These are phyloP conservation scores for Biscogniauxia mediterranea DNA, from an alignment of 2,329 filamentous ascomycete species.

Conservation along the genomic window DNA sequence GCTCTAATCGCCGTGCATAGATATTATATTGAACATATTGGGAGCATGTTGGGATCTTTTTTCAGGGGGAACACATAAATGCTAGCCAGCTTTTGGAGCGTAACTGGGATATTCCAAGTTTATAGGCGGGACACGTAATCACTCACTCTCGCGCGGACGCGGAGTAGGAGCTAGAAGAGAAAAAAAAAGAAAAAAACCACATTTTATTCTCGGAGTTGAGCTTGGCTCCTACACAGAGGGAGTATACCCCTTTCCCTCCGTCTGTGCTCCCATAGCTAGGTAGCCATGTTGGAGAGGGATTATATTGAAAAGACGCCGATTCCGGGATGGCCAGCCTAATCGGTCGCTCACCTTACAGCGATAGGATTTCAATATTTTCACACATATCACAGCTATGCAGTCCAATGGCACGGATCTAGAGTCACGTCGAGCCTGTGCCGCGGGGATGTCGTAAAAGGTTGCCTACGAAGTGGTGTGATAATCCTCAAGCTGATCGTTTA, in stretches of 20 bases:
- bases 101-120: neutral
- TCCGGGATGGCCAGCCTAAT: neutral
- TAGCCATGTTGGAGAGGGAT: neutral
- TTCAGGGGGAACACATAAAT: neutral
- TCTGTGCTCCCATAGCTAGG: neutral
- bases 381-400: neutral
- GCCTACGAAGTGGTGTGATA: neutral
- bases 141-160: too few species aligned
- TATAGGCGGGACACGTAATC: neutral
- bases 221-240: neutral
- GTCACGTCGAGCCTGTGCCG: neutral
- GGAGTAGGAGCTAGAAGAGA: neutral
- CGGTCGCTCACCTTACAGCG: neutral
- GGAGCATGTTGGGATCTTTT: too few species aligned
- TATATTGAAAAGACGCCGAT: neutral
- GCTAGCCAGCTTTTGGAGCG: neutral
- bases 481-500: neutral
- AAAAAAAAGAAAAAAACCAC: neutral
- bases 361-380: neutral
- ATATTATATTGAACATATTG: too few species aligned
- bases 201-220: neutral
- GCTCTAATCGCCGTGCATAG: neutral
- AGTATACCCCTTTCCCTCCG: neutral
- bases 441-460: neutral
- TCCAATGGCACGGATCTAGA: neutral